These are phyloP conservation scores for Bocquillonia castaneifolia DNA, from an alignment of 441 rosid genomes.

Conservation along the genomic window DNA sequence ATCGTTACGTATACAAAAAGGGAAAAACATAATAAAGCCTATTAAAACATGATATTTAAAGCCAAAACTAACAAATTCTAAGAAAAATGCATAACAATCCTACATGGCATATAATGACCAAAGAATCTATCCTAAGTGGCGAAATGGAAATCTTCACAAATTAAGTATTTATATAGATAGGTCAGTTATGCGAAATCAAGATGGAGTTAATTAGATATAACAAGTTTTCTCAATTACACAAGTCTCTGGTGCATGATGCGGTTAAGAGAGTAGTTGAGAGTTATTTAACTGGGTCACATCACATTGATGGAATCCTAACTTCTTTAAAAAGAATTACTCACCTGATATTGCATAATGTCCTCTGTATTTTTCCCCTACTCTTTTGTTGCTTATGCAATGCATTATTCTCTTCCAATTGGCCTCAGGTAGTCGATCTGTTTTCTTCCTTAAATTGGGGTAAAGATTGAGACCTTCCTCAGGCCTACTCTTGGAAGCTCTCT, in stretches of 20 bases:
- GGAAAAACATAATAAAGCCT: too few species aligned
- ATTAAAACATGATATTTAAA: too few species aligned
- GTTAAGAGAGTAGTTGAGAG: neutral
- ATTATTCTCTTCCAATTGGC: neutral
- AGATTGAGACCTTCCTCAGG: neutral
- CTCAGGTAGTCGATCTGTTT: neutral
- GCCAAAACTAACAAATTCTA: too few species aligned
- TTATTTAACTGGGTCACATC: neutral
- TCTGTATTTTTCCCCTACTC: neutral
- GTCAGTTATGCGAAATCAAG: too few species aligned
- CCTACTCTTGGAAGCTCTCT: neutral
- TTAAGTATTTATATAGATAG: too few species aligned
- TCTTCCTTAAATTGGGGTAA: neutral
- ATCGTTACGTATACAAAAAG: too few species aligned
- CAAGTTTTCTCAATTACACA: too few species aligned
- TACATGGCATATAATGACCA: too few species aligned
- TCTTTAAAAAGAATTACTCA: constrained; percentile 15
- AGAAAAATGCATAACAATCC: too few species aligned
- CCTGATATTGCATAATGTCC: neutral
- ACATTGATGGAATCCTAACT: constrained; percentile 15
- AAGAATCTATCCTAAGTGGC: too few species aligned
- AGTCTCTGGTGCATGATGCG: neutral
- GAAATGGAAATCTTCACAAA: too few species aligned
- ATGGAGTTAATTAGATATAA: too few species aligned
- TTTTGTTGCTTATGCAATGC: neutral